Evolutionary conservation across 306 rosid species (phyloP).

Genomic region (Myrica gale): DNA sequence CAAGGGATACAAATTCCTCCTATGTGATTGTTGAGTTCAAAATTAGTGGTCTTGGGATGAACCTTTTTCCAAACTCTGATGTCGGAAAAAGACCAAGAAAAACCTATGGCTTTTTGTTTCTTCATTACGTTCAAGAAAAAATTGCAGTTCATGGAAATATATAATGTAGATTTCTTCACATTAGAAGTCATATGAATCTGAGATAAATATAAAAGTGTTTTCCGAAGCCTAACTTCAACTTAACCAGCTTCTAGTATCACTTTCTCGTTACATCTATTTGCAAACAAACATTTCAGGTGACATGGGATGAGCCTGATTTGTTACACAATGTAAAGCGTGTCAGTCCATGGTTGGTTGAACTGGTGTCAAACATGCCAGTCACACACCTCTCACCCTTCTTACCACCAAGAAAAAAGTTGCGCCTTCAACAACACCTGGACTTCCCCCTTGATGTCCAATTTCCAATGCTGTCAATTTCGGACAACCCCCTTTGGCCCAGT

Average conservation of each 20-base stretch:
- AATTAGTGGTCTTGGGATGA: background rate
- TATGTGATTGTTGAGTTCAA: background rate
- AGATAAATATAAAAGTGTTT: background rate
- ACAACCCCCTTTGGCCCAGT: slow-evolving; percentile 78
- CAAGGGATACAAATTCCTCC: background rate
- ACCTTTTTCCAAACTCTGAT: background rate
- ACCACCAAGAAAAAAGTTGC: slow-evolving; percentile 81
- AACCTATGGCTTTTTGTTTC: too few species aligned
- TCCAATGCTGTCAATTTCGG: slow-evolving; percentile 57
- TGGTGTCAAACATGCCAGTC: slow-evolving; percentile 69
- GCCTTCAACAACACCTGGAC: slow-evolving; percentile 63
- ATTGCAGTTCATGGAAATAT: background rate
- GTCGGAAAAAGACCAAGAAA: too few species aligned
- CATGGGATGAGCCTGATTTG: slow-evolving; percentile 99
- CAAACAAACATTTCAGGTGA: slow-evolving; percentile 54
- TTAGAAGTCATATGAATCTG: background rate
- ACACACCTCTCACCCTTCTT: slow-evolving; percentile 66
- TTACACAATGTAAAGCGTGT: slow-evolving; percentile 96
- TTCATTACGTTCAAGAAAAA: background rate
- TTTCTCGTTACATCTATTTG: background rate
- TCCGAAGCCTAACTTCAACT: slow-evolving; percentile 19
- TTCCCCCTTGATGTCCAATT: slow-evolving; percentile 61
- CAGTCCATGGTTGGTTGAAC: slow-evolving; percentile 91
- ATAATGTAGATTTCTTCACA: background rate
- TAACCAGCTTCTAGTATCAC: slow-evolving; percentile 4